Conservation (phyloP, 495 filamentous ascomycete genomes). For the Hypomontagnella monticulosa region DNA sequence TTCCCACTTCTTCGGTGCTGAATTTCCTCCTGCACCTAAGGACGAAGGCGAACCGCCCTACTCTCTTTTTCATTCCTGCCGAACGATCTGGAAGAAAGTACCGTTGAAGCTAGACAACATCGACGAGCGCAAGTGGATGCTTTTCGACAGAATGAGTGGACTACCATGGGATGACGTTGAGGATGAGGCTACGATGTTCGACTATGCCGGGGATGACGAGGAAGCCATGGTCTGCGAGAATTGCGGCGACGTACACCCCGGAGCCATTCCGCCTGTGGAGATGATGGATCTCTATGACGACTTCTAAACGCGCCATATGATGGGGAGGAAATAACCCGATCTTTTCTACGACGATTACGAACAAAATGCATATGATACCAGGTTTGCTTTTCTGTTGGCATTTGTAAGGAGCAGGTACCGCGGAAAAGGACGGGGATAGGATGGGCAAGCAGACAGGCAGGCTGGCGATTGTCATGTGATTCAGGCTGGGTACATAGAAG, state of each 20-base stretch:
- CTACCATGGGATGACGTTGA: constrained; percentile 46
- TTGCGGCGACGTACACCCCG: constrained; percentile 50
- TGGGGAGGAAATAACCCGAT: background rate
- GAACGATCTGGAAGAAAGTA: constrained; percentile 58
- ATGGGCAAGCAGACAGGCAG: background rate
- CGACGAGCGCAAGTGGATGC: constrained; percentile 50
- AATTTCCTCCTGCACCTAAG: constrained; percentile 47
- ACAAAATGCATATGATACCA: constrained; percentile 42
- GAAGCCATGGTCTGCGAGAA: constrained; percentile 46
- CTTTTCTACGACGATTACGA: constrained; percentile 37
- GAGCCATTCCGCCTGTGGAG: constrained; percentile 39
- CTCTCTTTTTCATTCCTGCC: constrained; percentile 47
- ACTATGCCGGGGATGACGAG: constrained; percentile 44
- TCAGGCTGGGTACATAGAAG: too few relatives aligned
- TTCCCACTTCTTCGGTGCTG: constrained; percentile 24
- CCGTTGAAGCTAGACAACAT: constrained; percentile 43
- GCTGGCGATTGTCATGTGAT: too few relatives aligned
- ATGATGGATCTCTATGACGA: constrained; percentile 45
- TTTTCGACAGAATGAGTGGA: constrained; percentile 54
- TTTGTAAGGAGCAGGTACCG: constrained; percentile 10
- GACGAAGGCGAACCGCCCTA: constrained; percentile 53
- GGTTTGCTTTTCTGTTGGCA: constrained; percentile 39
- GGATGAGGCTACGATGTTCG: constrained; percentile 45
- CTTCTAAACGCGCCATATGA: constrained; percentile 7
- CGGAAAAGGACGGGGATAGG: constrained; percentile 5